These are phyloP conservation scores for Alternaria longipes DNA, from an alignment of 2,329 filamentous ascomycete species.

Conservation along the genomic window DNA sequence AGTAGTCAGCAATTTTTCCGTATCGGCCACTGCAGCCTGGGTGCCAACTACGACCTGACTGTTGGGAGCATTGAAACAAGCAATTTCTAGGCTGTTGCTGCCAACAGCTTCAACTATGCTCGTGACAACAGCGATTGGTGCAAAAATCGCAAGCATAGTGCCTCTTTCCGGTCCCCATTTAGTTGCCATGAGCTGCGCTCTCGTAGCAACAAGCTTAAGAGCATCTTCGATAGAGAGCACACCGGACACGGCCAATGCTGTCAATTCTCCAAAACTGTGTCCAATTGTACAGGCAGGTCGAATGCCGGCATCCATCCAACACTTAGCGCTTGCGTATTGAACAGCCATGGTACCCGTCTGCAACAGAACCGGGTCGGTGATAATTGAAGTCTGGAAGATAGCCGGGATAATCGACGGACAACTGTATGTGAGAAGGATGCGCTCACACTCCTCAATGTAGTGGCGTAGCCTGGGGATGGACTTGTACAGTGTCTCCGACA, in stretches of 20 bases:
- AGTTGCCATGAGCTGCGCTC: constrained; percentile 42
- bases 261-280: constrained; percentile 52
- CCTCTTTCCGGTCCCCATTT: constrained; percentile 33
- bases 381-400: constrained; percentile 18
- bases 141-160: constrained; percentile 32
- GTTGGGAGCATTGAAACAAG: constrained; percentile 53
- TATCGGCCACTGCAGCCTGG: constrained; percentile 23
- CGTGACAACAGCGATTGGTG: constrained; percentile 8
- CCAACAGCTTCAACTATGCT: constrained; percentile 9
- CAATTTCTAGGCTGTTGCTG: constrained; percentile 44
- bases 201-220: constrained; percentile 46
- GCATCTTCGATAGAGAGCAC: constrained; percentile 39
- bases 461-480: constrained; percentile 7
- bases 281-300: constrained; percentile 20
- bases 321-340: constrained; percentile 32
- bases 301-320: constrained; percentile 30
- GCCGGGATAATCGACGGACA: constrained; percentile 17
- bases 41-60: constrained; percentile 55
- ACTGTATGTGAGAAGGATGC: constrained; percentile 12
- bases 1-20: constrained; percentile 19
- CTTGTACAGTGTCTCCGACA: constrained; percentile 7
- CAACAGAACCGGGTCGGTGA: constrained; percentile 18
- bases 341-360: constrained; percentile 28
- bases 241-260: constrained; percentile 48
- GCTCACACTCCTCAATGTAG: constrained; percentile 27